phyloP scores from a whole-genome alignment of 1,284 basidiomycete species.

The Austroboletus novae-zelandiae region DNA sequence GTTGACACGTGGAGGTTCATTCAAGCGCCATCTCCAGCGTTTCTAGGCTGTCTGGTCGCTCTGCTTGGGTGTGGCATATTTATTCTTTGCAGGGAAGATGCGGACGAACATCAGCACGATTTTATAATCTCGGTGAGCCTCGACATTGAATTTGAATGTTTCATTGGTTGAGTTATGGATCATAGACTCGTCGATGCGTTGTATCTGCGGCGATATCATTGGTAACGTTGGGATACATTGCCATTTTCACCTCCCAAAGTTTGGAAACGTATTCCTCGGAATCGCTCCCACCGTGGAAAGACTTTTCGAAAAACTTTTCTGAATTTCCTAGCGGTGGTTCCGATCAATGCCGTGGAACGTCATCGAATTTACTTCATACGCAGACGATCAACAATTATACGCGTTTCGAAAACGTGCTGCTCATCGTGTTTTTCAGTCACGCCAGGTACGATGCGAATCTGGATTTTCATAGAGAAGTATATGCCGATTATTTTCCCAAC shows the following conservation, averaged over 20 bases:
- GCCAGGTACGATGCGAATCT: conserved; percentile 46
- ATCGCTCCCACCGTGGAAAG: neutral
- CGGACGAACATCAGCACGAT: conserved; percentile 9
- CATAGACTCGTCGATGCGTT: conserved; percentile 9
- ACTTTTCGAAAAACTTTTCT: neutral
- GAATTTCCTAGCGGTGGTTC: conserved; percentile 1
- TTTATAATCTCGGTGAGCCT: conserved; percentile 11
- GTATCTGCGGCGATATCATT: conserved; percentile 5
- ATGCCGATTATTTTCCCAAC: conserved; percentile 49
- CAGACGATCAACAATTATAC: conserved; percentile 27
- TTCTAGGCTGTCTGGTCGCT: conserved; percentile 15
- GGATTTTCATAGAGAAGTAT: conserved; percentile 46
- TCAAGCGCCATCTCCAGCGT: conserved; percentile 8
- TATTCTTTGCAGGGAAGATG: neutral
- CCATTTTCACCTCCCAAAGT: conserved; percentile 2
- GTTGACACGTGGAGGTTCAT: conserved; percentile 10
- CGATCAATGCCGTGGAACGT: conserved; percentile 7
- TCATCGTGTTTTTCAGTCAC: conserved; percentile 52
- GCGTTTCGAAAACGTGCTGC: conserved; percentile 42
- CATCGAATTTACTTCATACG: conserved; percentile 3
- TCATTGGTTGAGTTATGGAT: neutral
- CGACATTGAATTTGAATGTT: neutral
- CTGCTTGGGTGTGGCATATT: conserved; percentile 10
- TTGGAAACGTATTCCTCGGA: neutral
- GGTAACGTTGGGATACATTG: conserved; percentile 9